Percentiles rank a stretch among this genome's conserved stretches.
Evolutionary conservation across 1,284 basidiomycete species (phyloP).

Genomic region (Tremellales sp.): DNA sequence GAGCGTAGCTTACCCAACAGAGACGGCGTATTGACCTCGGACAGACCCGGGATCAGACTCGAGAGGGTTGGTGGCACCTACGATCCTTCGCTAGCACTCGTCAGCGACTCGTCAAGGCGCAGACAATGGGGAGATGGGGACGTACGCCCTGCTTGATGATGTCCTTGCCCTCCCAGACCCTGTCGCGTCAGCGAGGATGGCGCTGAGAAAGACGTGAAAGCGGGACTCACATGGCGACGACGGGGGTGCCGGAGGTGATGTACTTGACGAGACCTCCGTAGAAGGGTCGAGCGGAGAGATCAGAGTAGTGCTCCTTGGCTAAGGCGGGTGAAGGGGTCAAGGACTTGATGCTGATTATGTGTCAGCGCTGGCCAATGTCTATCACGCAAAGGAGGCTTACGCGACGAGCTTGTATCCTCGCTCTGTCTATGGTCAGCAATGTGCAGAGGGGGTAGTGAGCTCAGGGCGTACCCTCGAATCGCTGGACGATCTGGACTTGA

Average conservation of each 20-base stretch:
- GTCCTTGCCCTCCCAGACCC: constrained; percentile 46
- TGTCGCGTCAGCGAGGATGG: constrained; percentile 2
- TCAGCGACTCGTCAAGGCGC: background rate
- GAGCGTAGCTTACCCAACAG: constrained; percentile 30
- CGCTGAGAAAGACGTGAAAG: background rate
- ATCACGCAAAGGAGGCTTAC: constrained; percentile 22
- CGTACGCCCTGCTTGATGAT: constrained; percentile 44
- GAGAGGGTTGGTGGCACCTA: constrained; percentile 46
- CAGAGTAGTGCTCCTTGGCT: constrained; percentile 45
- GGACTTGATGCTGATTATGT: constrained; percentile 40
- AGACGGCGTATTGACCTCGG: constrained; percentile 45
- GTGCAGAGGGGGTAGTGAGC: too few relatives aligned
- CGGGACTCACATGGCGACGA: constrained; percentile 46
- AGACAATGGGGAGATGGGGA: constrained; percentile 2
- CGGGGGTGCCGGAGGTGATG: constrained; percentile 46
- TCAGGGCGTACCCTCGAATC: constrained; percentile 36
- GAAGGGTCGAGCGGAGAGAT: constrained; percentile 41
- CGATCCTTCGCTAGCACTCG: constrained; percentile 33
- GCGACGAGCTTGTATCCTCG: constrained; percentile 47
- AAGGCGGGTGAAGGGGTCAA: constrained; percentile 40
- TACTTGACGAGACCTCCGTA: constrained; percentile 43
- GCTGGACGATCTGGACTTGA: constrained; percentile 34
- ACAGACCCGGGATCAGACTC: constrained; percentile 41
- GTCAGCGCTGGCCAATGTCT: constrained; percentile 6
- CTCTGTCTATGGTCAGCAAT: constrained; percentile 12